These are phyloP conservation scores for Knufia petricola DNA, from an alignment of 2,329 filamentous ascomycete genomes.

Conservation along the genomic window DNA sequence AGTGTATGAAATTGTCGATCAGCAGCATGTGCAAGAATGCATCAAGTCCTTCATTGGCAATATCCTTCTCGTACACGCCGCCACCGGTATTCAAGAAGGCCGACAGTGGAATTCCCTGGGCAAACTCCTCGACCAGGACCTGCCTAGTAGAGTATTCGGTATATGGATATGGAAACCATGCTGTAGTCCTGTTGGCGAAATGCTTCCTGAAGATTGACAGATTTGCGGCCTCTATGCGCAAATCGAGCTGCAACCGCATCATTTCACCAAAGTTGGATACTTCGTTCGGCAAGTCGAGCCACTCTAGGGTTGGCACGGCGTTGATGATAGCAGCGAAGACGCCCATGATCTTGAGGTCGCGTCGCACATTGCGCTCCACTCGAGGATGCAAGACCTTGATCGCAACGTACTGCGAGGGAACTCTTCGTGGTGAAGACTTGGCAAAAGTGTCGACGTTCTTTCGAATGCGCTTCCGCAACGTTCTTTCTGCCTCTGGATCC, in stretches of 20 bases:
- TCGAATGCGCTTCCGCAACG: constrained; percentile 58
- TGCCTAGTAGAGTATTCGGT: constrained; percentile 84
- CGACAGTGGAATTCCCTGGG: constrained; percentile 81
- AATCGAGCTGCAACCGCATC: constrained; percentile 95
- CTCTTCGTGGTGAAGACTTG: constrained; percentile 73
- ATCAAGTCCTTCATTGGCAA: constrained; percentile 88
- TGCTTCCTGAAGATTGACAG: constrained; percentile 76
- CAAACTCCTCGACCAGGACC: constrained; percentile 90
- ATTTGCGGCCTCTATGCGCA: constrained; percentile 90
- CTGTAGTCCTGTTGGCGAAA: constrained; percentile 79
- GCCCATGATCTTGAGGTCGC: constrained; percentile 86
- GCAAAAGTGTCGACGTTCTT: constrained; percentile 77
- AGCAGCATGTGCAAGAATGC: constrained; percentile 94
- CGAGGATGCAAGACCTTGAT: constrained; percentile 91
- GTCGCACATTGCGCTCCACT: constrained; percentile 79
- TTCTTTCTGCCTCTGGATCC: constrained; percentile 38
- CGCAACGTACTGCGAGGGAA: constrained; percentile 86
- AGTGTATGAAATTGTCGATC: constrained; percentile 95
- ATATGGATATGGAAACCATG: constrained; percentile 96
- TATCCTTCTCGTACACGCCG: constrained; percentile 85
- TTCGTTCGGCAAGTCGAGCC: constrained; percentile 92
- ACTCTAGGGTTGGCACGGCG: constrained; percentile 84
- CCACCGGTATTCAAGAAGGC: constrained; percentile 88
- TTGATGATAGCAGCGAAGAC: constrained; percentile 84
- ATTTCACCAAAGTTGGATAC: constrained; percentile 91